Evolutionary conservation across 2,329 filamentous ascomycete genomes (phyloP).

Genomic region (Aspergillus sp.): DNA sequence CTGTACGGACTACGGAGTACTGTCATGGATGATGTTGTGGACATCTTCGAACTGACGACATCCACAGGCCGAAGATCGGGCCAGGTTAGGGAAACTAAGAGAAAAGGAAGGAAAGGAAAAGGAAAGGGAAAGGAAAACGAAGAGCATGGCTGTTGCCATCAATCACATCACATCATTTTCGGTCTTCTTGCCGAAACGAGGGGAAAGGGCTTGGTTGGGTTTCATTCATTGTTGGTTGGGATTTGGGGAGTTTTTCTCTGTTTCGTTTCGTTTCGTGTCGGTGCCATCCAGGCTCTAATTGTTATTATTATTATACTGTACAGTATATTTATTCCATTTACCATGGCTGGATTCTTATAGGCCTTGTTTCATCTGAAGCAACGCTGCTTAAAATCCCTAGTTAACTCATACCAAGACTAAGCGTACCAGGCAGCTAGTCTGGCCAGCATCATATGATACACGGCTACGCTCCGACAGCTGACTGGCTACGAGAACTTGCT

Average conservation of each 20-base stretch:
- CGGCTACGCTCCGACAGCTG: slow-evolving; percentile 18
- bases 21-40: neutral
- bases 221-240: slow-evolving; percentile 3
- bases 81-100: slow-evolving; percentile 33
- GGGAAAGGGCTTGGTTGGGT: neutral
- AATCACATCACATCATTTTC: neutral
- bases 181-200: neutral
- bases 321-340: too few relatives aligned
- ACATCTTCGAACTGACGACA: slow-evolving; percentile 13
- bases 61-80: slow-evolving; percentile 40
- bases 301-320: too few relatives aligned
- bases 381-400: too few relatives aligned
- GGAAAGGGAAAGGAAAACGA: too few relatives aligned
- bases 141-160: too few relatives aligned
- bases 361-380: too few relatives aligned
- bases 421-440: neutral
- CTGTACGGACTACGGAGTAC: neutral
- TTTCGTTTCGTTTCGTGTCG: neutral
- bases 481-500: slow-evolving; percentile 11
- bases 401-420: too few relatives aligned
- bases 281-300: too few relatives aligned
- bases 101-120: neutral
- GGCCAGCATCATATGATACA: slow-evolving; percentile 2
- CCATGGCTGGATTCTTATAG: too few relatives aligned
- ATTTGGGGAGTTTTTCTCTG: neutral